phyloP scores from a whole-genome alignment of 2,329 filamentous ascomycete species.

The Blastomyces percursus region DNA sequence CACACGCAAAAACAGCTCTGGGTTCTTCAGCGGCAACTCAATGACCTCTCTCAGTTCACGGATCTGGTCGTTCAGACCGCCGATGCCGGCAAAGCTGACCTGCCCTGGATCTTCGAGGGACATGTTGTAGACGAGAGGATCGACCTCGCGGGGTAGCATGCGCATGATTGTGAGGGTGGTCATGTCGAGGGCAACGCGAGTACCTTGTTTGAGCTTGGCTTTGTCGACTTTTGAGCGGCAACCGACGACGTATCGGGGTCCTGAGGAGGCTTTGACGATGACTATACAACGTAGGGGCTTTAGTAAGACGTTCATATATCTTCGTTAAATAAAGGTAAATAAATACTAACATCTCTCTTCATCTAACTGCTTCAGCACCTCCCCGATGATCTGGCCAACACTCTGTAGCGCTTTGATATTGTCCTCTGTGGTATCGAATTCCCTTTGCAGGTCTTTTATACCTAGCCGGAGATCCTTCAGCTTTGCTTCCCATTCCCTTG shows the following conservation, averaged over 20 bases:
- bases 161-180: conserved; percentile 99
- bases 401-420: conserved; percentile 99
- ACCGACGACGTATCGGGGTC: conserved; percentile 93
- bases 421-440: conserved; percentile 94
- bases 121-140: conserved; percentile 99
- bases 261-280: conserved; percentile 96
- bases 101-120: conserved; percentile 95
- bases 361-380: conserved; percentile 96
- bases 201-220: conserved; percentile 93
- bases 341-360: conserved; percentile 84
- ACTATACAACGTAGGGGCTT: conserved; percentile 43
- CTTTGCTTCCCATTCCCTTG: conserved; percentile 97
- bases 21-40: conserved; percentile 95
- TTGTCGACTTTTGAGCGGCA: conserved; percentile 99
- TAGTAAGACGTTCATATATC: background rate
- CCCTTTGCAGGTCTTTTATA: conserved; percentile 88
- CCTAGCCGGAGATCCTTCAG: conserved; percentile 87
- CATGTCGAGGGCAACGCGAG: conserved; percentile 95
- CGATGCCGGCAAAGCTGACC: conserved; percentile 95
- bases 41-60: conserved; percentile 95
- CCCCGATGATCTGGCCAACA: conserved; percentile 97
- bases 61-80: conserved; percentile 96
- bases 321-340: background rate
- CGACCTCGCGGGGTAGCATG: conserved; percentile 96
- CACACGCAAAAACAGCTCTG: conserved; percentile 89